Percentiles rank a stretch among this genome's conserved stretches.
These are phyloP conservation scores for Neotropicomus parvogracilis DNA, from an alignment of 1,284 basidiomycete genomes.

Conservation along the genomic window DNA sequence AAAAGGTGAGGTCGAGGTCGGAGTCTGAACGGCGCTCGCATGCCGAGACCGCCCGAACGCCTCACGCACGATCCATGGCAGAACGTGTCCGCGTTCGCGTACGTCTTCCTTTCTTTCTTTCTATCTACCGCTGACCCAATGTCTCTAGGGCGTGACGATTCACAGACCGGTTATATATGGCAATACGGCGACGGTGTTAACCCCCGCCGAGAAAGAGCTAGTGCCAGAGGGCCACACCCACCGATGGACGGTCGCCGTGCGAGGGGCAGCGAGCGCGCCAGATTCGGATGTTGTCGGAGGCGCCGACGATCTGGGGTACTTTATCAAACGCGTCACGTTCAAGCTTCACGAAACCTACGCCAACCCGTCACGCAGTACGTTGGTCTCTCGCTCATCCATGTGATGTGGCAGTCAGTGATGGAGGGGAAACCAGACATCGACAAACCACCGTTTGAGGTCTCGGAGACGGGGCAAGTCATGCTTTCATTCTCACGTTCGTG, in stretches of 20 bases:
- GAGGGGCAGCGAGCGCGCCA: conserved; percentile 66
- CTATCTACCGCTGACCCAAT: not conserved
- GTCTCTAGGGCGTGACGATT: conserved; percentile 76
- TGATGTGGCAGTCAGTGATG: not conserved
- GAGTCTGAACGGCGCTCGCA: conserved; percentile 29
- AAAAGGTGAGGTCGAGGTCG: conserved; percentile 14
- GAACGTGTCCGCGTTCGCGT: conserved; percentile 75
- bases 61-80: conserved; percentile 49
- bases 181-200: conserved; percentile 86
- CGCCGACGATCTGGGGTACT: conserved; percentile 82
- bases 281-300: conserved; percentile 77
- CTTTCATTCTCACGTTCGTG: not conserved
- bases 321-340: conserved; percentile 95
- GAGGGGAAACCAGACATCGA: conserved; percentile 76
- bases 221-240: conserved; percentile 82
- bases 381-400: not conserved
- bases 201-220: conserved; percentile 67
- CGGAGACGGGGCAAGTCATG: conserved; percentile 79
- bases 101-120: conserved; percentile 29
- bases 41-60: conserved; percentile 31
- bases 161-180: conserved; percentile 94
- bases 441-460: conserved; percentile 90
- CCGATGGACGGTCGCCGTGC: conserved; percentile 93
- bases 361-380: conserved; percentile 83
- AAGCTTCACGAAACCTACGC: conserved; percentile 97